A percentile compares a stretch with the other conserved stretches of the same genome.
Conservation (phyloP, 176 grass and related monocot genomes). For the Olyra latifolia region DNA sequence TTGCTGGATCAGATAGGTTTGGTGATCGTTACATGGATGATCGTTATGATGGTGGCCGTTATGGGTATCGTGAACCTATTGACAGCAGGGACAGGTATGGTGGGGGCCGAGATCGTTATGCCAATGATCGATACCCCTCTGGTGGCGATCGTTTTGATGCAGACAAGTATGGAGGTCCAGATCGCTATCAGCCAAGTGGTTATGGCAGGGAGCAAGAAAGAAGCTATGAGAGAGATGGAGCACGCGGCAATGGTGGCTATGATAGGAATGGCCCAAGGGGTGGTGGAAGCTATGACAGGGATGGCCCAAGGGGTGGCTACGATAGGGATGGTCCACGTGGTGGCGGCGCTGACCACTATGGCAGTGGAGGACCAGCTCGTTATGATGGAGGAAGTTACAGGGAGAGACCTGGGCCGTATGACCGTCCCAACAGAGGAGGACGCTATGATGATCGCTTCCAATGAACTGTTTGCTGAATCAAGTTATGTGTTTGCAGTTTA, state of each 20-base stretch:
- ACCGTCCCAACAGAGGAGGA: constrained; percentile 56
- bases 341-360: constrained; percentile 34
- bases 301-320: constrained; percentile 44
- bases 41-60: constrained; percentile 60
- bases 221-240: constrained; percentile 59
- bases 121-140: constrained; percentile 46
- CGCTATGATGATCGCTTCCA: constrained; percentile 60
- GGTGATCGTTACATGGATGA: constrained; percentile 60
- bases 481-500: constrained; percentile 27
- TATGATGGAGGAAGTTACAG: constrained; percentile 54
- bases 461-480: background rate
- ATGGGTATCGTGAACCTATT: constrained; percentile 57
- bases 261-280: constrained; percentile 49
- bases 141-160: constrained; percentile 48
- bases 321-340: constrained; percentile 61
- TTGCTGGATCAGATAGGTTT: constrained; percentile 62
- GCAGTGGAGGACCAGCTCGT: constrained; percentile 46
- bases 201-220: constrained; percentile 59
- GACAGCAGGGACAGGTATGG: constrained; percentile 61
- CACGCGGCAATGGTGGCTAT: constrained; percentile 29
- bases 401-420: constrained; percentile 66
- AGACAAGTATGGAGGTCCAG: constrained; percentile 54
- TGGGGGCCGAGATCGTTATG: constrained; percentile 54
- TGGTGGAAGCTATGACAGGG: constrained; percentile 48
- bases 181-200: constrained; percentile 47